Evolutionary conservation across 1,284 basidiomycete genomes (phyloP).

Genomic region (Neotropicomus parvogracilis): DNA sequence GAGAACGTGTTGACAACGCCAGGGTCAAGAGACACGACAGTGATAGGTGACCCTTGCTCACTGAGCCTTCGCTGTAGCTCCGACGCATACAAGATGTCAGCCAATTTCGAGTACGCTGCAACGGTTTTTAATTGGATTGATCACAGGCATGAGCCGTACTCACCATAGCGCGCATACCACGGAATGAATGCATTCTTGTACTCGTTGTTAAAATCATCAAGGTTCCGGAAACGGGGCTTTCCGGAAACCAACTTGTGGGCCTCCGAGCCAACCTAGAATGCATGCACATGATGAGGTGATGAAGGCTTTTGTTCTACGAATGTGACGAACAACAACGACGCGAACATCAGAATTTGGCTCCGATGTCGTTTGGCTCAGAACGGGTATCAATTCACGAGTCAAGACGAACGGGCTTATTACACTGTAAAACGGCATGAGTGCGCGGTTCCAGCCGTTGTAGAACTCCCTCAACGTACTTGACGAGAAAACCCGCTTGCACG

Average conservation of each 20-base stretch:
- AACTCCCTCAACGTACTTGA: slow-evolving; percentile 37
- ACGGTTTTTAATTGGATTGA: background rate
- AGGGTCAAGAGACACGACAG: slow-evolving; percentile 35
- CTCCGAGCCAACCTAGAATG: slow-evolving; percentile 23
- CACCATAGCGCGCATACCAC: slow-evolving; percentile 38
- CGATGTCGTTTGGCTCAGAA: slow-evolving; percentile 44
- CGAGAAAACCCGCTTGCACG: slow-evolving; percentile 38
- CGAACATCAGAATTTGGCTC: slow-evolving; percentile 47
- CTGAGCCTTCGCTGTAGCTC: slow-evolving; percentile 40
- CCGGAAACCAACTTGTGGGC: slow-evolving; percentile 23
- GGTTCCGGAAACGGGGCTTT: slow-evolving; percentile 32
- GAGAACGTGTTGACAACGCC: slow-evolving; percentile 42
- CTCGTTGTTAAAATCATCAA: slow-evolving; percentile 41
- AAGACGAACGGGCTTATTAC: slow-evolving; percentile 47
- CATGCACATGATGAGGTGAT: background rate
- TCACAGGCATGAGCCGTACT: slow-evolving; percentile 6
- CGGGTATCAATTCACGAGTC: slow-evolving; percentile 44
- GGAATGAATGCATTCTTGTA: slow-evolving; percentile 28
- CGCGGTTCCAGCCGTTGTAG: background rate
- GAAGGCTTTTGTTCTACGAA: background rate
- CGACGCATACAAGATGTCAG: slow-evolving; percentile 37
- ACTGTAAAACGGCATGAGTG: slow-evolving; percentile 28
- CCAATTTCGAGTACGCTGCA: slow-evolving; percentile 41
- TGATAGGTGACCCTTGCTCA: slow-evolving; percentile 27
- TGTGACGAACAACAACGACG: slow-evolving; percentile 43